phyloP scores from a whole-genome alignment of 225 moss, liverwort and hornwort species.

The Lunularia cruciata region DNA sequence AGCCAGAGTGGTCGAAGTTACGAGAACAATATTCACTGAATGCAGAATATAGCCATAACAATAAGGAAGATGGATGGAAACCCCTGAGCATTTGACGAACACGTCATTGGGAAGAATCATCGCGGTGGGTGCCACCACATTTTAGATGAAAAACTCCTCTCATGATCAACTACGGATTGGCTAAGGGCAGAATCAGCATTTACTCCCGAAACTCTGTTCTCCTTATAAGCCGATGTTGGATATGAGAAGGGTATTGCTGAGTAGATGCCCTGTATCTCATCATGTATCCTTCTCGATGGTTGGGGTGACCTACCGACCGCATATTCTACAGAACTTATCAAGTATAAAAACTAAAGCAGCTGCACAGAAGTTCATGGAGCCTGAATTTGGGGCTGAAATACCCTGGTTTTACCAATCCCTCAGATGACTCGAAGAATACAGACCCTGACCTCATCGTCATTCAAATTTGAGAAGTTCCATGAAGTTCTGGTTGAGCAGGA shows the following conservation, averaged over 20 bases:
- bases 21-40: too few species aligned
- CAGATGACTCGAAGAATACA: neutral
- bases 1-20: too few species aligned
- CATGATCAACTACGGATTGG: neutral
- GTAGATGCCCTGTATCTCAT: too few species aligned
- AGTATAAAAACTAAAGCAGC: neutral
- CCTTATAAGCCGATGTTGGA: neutral
- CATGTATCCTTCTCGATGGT: too few species aligned
- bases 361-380: neutral
- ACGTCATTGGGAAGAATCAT: too few species aligned
- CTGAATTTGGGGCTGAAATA: neutral
- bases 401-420: neutral
- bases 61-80: too few species aligned
- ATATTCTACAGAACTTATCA: neutral
- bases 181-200: neutral
- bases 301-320: neutral
- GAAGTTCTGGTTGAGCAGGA: constrained; percentile 6
- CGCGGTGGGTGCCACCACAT: too few species aligned
- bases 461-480: neutral
- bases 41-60: too few species aligned
- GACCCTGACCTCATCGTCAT: neutral
- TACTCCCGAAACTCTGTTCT: neutral
- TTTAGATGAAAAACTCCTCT: too few species aligned
- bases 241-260: neutral
- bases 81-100: too few species aligned